A percentile compares a stretch with the other conserved stretches of the same genome.
Evolutionary conservation across 257 asterid species (phyloP).

Genomic region (Handroanthus guayacan): DNA sequence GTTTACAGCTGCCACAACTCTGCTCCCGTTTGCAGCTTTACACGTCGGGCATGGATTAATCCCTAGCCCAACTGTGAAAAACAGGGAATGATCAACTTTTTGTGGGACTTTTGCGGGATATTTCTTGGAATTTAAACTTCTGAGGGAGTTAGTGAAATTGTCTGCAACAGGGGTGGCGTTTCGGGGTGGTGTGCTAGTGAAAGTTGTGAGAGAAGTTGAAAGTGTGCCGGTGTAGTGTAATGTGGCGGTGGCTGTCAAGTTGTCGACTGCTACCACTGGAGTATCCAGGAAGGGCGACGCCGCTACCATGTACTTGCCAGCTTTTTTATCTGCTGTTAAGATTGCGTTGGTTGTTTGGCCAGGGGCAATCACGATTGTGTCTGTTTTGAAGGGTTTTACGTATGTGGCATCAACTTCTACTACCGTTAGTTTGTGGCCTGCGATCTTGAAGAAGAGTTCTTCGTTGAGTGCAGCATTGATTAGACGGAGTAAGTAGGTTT

Average conservation of each 20-base stretch:
- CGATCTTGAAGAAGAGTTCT: constrained; percentile 70
- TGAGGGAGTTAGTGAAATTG: constrained; percentile 56
- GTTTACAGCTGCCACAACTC: constrained; percentile 60
- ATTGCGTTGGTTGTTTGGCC: constrained; percentile 68
- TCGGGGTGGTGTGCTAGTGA: constrained; percentile 51
- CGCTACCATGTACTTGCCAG: constrained; percentile 55
- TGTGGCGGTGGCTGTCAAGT: constrained; percentile 62
- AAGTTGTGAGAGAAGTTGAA: constrained; percentile 40
- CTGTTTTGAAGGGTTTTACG: constrained; percentile 66
- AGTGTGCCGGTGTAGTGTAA: constrained; percentile 67
- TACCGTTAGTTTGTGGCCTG: constrained; percentile 63
- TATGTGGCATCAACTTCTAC: constrained; percentile 75
- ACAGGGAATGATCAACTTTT: constrained; percentile 51
- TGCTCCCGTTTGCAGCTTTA: constrained; percentile 58
- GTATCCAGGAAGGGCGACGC: constrained; percentile 76
- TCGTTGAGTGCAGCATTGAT: constrained; percentile 80
- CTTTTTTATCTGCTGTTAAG: constrained; percentile 40
- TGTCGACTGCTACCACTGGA: constrained; percentile 57
- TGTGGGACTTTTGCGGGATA: constrained; percentile 60
- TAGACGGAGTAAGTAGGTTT: constrained; percentile 62
- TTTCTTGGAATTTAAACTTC: constrained; percentile 58
- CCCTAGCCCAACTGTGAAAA: constrained; percentile 64
- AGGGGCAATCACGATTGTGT: constrained; percentile 60
- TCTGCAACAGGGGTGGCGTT: constrained; percentile 68
- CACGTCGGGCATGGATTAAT: constrained; percentile 61